Percentiles rank a stretch among this genome's conserved stretches.
Evolutionary conservation across 805 yeast genomes (phyloP).

Genomic region (Saccharomyces cerevisiae): DNA sequence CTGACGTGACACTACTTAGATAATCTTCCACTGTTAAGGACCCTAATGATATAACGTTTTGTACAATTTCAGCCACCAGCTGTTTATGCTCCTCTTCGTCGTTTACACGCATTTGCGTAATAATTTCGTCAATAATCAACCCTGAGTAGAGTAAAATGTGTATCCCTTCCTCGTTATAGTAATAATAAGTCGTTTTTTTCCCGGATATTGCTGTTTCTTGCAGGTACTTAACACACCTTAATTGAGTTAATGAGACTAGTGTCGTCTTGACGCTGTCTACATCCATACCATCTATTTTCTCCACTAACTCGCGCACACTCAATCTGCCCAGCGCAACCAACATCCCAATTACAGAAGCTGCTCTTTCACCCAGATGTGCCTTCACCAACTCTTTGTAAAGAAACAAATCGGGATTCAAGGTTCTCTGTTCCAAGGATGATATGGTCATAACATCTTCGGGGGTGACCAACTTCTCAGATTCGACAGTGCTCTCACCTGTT

Average conservation of each 20-base stretch:
- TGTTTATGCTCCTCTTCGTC: slow-evolving; percentile 9
- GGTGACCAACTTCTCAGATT: neutral
- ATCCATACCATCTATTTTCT: slow-evolving; percentile 38
- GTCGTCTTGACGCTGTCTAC: slow-evolving; percentile 48
- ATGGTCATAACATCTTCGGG: slow-evolving; percentile 8
- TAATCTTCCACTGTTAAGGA: slow-evolving; percentile 52
- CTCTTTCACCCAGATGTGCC: slow-evolving; percentile 62
- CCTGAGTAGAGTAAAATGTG: slow-evolving; percentile 66
- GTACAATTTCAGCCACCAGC: slow-evolving; percentile 42
- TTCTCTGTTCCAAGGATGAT: slow-evolving; percentile 35
- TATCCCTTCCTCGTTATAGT: slow-evolving; percentile 55
- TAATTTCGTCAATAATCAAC: slow-evolving; percentile 52
- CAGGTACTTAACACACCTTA: slow-evolving; percentile 67
- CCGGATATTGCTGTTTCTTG: slow-evolving; percentile 32
- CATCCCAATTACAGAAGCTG: slow-evolving; percentile 51
- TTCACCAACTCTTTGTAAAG: slow-evolving; percentile 46
- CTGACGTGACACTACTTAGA: slow-evolving; percentile 23
- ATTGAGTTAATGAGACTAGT: slow-evolving; percentile 69
- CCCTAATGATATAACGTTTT: slow-evolving; percentile 63
- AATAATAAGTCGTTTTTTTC: slow-evolving; percentile 40
- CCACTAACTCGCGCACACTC: slow-evolving; percentile 45
- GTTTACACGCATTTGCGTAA: slow-evolving; percentile 26
- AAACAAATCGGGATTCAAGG: slow-evolving; percentile 56
- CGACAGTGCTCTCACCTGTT: neutral
- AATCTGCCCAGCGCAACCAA: slow-evolving; percentile 64